Evolutionary conservation across 768 basidiomycete genomes (phyloP).

Genomic region (Trametes cinnabarina): DNA sequence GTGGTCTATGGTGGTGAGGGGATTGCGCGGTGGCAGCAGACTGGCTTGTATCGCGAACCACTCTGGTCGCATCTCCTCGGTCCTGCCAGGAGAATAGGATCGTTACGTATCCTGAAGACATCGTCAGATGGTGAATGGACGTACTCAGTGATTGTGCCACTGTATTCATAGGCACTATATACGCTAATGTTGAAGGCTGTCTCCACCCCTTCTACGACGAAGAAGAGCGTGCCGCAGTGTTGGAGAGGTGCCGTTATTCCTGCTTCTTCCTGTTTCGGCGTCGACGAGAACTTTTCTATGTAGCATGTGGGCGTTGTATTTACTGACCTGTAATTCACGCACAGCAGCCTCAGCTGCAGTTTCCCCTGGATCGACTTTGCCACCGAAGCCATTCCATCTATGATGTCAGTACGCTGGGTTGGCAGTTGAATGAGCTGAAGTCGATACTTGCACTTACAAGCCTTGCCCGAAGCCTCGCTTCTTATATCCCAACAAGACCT

Average conservation of each 20-base stretch:
- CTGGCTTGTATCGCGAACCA: conserved; percentile 57
- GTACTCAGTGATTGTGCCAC: conserved; percentile 66
- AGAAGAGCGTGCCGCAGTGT: conserved; percentile 65
- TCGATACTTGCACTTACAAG: conserved; percentile 40
- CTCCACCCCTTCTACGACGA: conserved; percentile 51
- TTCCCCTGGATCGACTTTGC: conserved; percentile 80
- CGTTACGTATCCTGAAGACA: no score
- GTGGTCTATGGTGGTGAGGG: neutral
- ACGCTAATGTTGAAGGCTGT: conserved; percentile 72
- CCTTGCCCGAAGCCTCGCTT: conserved; percentile 73
- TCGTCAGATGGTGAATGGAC: conserved; percentile 16
- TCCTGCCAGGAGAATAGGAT: conserved; percentile 43
- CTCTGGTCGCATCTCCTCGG: conserved; percentile 84
- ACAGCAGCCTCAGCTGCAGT: conserved; percentile 63
- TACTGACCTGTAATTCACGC: conserved; percentile 64
- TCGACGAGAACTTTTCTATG: no score
- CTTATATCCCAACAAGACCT: conserved; percentile 75
- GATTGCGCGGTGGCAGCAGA: conserved; percentile 11
- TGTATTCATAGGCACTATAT: conserved; percentile 61
- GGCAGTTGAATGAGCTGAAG: neutral
- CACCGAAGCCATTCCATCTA: conserved; percentile 88
- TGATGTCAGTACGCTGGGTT: neutral
- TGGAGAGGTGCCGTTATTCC: conserved; percentile 66
- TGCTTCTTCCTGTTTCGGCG: conserved; percentile 83
- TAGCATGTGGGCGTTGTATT: neutral